Base-by-base conservation (phyloP, 2,329 filamentous ascomycete genomes). In the Clonostachys rosea region DNA sequence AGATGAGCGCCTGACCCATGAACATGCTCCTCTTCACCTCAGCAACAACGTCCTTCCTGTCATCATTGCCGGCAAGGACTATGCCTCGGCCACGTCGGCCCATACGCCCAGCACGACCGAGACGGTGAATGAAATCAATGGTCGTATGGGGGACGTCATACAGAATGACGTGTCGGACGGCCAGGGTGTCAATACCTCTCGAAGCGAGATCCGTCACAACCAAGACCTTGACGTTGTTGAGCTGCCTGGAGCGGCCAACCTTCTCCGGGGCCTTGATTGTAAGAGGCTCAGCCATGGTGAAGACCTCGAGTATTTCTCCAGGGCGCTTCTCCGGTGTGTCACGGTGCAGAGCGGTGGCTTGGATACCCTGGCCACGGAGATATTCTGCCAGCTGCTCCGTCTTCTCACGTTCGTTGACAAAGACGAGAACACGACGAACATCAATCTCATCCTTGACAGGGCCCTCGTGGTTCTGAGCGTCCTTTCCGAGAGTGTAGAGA, bases 111-210 rank as follows among this genome's bases (percentile, higher is more conserved):
- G 94, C 90, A 48, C 94, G 81, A 14, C 94, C 94, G 5, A 97
- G 81, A 14, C 95, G 86, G 67, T 99, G 95, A 59, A 99, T 96
- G 59, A 99, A 99, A 66, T 99, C 95, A 50, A 99, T 95, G 0
- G 91, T 95, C 0, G 89, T 95, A 62, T 97, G 92, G 5, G 94
- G 94, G n/a, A 99, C 92, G 63, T 99, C 91, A 65, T 96, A 97
- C 24, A 99, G 71, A 47, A 99, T 86, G 45, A 99, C 94, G 55
- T 95, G 89, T 48, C 89, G 81, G 16, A 97, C 92, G 16, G 89
- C 87, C 33, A 96, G 70, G 0, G 94, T 99, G 65, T 99, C 94
- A 57, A 99, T 96, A 52, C 94, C 94, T 55, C 94, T 75, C 6
- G 91, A 96, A 5, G 89, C 90, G 49, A 99, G 71, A 65, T 99